A percentile compares a stretch with the other conserved stretches of the same genome.
Conservation (phyloP, 106 monocot genomes). For the Narthecium ossifragum region DNA sequence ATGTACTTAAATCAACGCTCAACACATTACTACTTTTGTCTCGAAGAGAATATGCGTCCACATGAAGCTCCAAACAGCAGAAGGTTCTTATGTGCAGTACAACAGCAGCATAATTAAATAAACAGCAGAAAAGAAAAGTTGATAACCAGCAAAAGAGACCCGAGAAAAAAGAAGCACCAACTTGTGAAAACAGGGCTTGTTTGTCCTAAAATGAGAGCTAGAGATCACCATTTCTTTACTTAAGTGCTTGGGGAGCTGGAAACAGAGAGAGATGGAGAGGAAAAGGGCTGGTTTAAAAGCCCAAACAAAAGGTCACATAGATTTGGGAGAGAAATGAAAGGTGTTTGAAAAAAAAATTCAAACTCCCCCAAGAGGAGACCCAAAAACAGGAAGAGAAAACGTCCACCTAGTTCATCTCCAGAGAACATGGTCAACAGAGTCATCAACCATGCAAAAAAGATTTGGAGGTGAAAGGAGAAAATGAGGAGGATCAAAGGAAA, state of each 20-base stretch:
- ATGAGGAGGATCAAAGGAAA: background rate
- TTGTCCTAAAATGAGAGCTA: background rate
- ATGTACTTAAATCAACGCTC: too few relatives aligned
- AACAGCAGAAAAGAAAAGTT: background rate
- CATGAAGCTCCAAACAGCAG: too few relatives aligned
- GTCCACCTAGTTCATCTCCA: background rate
- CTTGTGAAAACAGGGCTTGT: background rate
- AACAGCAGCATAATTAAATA: too few relatives aligned
- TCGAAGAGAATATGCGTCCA: too few relatives aligned
- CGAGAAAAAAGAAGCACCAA: background rate
- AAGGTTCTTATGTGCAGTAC: too few relatives aligned
- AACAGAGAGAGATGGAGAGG: background rate
- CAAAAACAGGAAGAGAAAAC: background rate
- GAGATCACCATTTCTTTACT: background rate
- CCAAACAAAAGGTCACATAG: background rate
- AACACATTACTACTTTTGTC: too few relatives aligned
- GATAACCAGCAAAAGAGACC: background rate
- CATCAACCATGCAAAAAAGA: constrained; percentile 2
- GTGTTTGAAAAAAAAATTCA: background rate
- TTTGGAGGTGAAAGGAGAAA: background rate
- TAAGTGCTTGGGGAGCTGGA: background rate
- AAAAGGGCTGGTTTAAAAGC: background rate
- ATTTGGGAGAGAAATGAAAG: background rate
- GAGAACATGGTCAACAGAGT: background rate
- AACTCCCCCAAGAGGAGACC: background rate